Conservation (phyloP, 345 rosid genomes). For the Excoecaria cochinchinensis region DNA sequence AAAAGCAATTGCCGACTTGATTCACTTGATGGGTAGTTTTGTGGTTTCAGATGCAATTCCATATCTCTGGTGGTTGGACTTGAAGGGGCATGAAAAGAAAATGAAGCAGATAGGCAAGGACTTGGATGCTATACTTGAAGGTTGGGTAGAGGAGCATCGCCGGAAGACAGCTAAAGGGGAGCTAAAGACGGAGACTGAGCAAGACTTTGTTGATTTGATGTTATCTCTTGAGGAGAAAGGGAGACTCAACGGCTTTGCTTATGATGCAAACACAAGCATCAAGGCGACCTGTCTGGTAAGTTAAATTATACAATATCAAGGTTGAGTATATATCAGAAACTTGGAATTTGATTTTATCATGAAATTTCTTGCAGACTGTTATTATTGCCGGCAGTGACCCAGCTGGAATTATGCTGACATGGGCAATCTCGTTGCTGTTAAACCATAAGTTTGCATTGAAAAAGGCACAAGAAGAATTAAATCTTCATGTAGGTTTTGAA, state of each 20-base stretch:
- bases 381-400: slow-evolving; percentile 55
- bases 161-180: slow-evolving; percentile 25
- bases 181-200: slow-evolving; percentile 2
- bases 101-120: slow-evolving; percentile 60
- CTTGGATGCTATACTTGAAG: slow-evolving; percentile 34
- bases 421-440: slow-evolving; percentile 57
- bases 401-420: slow-evolving; percentile 38
- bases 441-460: slow-evolving; percentile 40
- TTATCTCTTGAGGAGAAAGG: neutral
- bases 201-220: neutral
- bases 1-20: slow-evolving; percentile 36
- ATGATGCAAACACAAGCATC: too few species aligned
- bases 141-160: slow-evolving; percentile 45
- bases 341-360: too few species aligned
- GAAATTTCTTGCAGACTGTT: slow-evolving; percentile 32
- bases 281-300: too few species aligned
- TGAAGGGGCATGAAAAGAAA: slow-evolving; percentile 50
- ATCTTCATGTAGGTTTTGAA: slow-evolving; percentile 43
- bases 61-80: slow-evolving; percentile 51
- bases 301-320: too few species aligned
- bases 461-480: slow-evolving; percentile 55
- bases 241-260: too few species aligned
- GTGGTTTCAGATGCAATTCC: slow-evolving; percentile 60
- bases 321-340: too few species aligned
- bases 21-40: slow-evolving; percentile 47